Base-by-base conservation (phyloP, 2,329 filamentous ascomycete species). In the Gnomoniopsis sp. region DNA sequence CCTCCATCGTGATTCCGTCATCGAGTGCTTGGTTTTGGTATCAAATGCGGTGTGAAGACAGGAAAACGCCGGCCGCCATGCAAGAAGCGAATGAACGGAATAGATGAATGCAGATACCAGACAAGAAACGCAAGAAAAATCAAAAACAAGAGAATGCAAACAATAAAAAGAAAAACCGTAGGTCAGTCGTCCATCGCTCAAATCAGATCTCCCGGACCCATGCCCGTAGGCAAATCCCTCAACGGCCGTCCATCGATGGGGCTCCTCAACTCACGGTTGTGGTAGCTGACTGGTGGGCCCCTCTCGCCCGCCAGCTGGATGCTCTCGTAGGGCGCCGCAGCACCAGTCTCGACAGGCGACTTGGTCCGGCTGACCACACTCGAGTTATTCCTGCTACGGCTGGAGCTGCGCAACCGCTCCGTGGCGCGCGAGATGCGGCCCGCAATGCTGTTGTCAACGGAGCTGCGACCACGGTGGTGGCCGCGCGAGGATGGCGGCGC, bases 361-460 rank as follows among this genome's bases (percentile, higher is more conserved):
- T 73, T 75, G 53, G 72, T 72, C 15, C 71, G 66, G 63, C 62
- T 65, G 38, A 65, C 67, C 15, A 71, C 68, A 11, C 68, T 67
- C 1, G 71, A 68, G 61, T 77, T 78, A 64, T 81, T 82, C 47
- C 79, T 77, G 53, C 78, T 79, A 17, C 84, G 81, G 68, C 83
- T 86, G 1, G 75, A 83, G 3, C 83, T 86, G 21, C 84, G 79
- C 66, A 87, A 79, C 50, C 82, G 79, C 65, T 87, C 84, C 0
- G 83, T 84, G 0, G 82, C 82, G 49, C 84, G 83, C 59, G 77
- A 79, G 62, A 86, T 71, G 34, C 83, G 81, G 3, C 78, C 78
- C 2, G 80, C 75, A 60, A 86, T 74, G 68, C 77, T 77, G 66
- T 72, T 75, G 62, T 75, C 77, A 53, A 84, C 80, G 33, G 75